Evolutionary conservation across 257 asterid genomes (phyloP), one percentile per base, ranked within the genome.

Genomic region (Fraxinus excelsior): DNA sequence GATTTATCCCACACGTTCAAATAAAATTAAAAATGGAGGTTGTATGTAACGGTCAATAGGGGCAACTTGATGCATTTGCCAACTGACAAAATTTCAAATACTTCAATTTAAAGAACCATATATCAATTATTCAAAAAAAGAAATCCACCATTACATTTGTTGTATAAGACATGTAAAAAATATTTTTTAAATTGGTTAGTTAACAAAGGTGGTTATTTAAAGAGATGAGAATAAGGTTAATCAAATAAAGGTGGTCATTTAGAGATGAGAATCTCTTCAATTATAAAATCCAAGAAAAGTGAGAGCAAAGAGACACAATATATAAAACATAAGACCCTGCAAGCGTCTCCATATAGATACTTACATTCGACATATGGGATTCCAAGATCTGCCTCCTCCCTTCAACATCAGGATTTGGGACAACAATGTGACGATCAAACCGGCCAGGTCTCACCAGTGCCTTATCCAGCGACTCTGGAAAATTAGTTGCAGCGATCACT

Each of bases 361-460:
- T 71, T 85, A 94, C 98, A 97, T 94, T 92, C n/a, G 97, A 84
- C 99, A 95, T 92, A 86, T 92, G 97, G 40, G 92, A 82, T 79
- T 95, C 99, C 87, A 95, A 67, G 81, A 93, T 95, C 91, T 95
- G 99, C 82, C 92, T 90, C 83, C 98, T 86, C 18, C 99, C 98
- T 85, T 95, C 99, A 74, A 93, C 96, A 79, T 95, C 99, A 60
- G 99, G 99, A 85, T 93, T 95, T 16, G 98, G 99, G 66, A 95
- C 99, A 66, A 93, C 97, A 75, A 95, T 89, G 78, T 93, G 90
- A 49, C 97, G 94, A 83, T 95, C 99, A 74, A 95, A 95, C 67
- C 98, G 89, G 44, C 97, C 99, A 56, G 98, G 97, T 76, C 99
- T 91, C 77, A 95, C 94, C 78, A 95, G 87, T 53, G 99, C 99